Conservation (phyloP, 2,329 filamentous ascomycete genomes). For the Calonectria ilicicola region DNA sequence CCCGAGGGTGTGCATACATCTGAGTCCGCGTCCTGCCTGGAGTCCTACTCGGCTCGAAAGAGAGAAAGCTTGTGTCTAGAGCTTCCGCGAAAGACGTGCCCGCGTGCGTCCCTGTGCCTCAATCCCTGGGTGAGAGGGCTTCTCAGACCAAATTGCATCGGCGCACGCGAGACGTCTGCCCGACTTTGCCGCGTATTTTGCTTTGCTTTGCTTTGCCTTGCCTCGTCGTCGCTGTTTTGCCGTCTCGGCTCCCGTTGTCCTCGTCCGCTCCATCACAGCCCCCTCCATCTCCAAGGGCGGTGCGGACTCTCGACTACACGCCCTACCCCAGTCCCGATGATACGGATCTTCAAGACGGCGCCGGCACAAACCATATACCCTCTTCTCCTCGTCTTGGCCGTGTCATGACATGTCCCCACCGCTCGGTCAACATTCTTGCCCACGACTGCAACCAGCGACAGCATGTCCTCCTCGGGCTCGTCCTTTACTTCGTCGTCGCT, state of each 20-base stretch:
- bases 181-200: slow-evolving; percentile 7
- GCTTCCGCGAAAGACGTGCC: slow-evolving; percentile 13
- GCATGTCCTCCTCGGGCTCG: slow-evolving; percentile 61
- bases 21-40: neutral
- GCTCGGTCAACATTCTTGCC: slow-evolving; percentile 44
- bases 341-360: slow-evolving; percentile 37
- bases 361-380: slow-evolving; percentile 35
- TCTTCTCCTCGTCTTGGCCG: slow-evolving; percentile 38
- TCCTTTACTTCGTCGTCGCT: slow-evolving; percentile 61
- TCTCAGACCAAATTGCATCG: neutral
- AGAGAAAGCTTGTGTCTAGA: neutral
- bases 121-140: slow-evolving; percentile 1
- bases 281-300: slow-evolving; percentile 22
- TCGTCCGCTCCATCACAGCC: neutral
- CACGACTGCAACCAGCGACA: slow-evolving; percentile 43
- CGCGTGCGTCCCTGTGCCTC: slow-evolving; percentile 13
- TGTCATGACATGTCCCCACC: slow-evolving; percentile 47
- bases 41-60: neutral
- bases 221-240: neutral
- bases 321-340: slow-evolving; percentile 28
- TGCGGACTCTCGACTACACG: slow-evolving; percentile 23
- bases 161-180: neutral
- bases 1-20: slow-evolving; percentile 16
- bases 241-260: neutral
- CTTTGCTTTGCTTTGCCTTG: slow-evolving; percentile 11